These are phyloP conservation scores for Hypoxylon cercidicola DNA, from an alignment of 495 filamentous ascomycete species.

Conservation along the genomic window DNA sequence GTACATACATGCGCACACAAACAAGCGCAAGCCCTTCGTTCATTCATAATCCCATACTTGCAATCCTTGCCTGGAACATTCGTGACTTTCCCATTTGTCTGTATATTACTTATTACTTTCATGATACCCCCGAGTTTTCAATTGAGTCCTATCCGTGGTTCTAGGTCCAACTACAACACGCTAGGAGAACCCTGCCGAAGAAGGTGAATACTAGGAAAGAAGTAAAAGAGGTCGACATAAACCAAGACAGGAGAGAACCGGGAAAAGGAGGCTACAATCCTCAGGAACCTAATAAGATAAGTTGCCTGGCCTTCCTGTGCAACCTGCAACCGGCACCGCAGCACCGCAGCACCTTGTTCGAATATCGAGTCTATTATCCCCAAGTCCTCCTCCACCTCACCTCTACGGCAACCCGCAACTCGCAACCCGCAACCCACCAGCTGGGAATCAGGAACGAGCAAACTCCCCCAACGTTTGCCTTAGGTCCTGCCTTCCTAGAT, in stretches of 20 bases:
- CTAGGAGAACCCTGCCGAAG: conserved; percentile 40
- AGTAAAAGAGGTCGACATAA: conserved; percentile 18
- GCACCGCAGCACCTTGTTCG: conserved; percentile 25
- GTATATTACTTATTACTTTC: conserved; percentile 43
- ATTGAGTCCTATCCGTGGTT: conserved; percentile 40
- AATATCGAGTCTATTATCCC: conserved; percentile 39
- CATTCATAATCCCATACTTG: conserved; percentile 20
- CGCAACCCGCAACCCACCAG: conserved; percentile 1
- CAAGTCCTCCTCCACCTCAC: conserved; percentile 5
- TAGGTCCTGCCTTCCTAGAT: conserved; percentile 19
- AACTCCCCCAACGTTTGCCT: conserved; percentile 36
- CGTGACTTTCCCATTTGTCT: conserved; percentile 39
- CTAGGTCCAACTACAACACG: conserved; percentile 17
- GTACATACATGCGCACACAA: conserved; percentile 25
- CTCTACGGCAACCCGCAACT: conserved; percentile 5
- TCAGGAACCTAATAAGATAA: conserved; percentile 28
- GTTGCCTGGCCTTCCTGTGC: conserved; percentile 21
- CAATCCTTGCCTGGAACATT: conserved; percentile 42
- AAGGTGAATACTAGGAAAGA: conserved; percentile 32
- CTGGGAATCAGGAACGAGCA: conserved; percentile 38
- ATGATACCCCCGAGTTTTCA: conserved; percentile 41
- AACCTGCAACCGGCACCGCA: conserved; percentile 26
- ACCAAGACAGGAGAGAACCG: conserved; percentile 20
- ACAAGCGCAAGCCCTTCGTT: conserved; percentile 16
- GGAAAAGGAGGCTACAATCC: conserved; percentile 22